Evolutionary conservation across 345 rosid species (phyloP), one percentile per base, ranked within the genome.

Genomic region (Chamaenerion angustifolium): DNA sequence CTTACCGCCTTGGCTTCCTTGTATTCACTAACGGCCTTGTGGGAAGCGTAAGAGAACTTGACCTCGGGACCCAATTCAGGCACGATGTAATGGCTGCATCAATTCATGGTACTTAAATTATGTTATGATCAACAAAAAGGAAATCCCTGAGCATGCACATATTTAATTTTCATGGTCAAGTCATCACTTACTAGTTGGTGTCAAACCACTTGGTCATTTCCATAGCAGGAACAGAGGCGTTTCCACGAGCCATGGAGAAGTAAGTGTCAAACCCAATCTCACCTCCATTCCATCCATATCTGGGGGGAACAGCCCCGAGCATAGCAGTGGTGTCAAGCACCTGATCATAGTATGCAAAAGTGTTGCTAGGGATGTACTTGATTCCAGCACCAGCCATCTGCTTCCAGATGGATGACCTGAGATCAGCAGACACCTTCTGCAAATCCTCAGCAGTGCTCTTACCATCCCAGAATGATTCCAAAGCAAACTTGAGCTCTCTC

Each of bases 191-290:
- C 97, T 88, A 88, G 87, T 88, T 88, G 75, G 97, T 88, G 79
- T 88, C 97, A 51, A 88, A 85, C 97, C 97, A 88, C 88, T 88
- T 88, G 74, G 95, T 88, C 97, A 88, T 88, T 64, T 88, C 97
- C 97, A 88, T 88, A 41, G 97, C 97, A 0, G 97, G 95, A 2
- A 80, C 93, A 47, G 87, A 59, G 68, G 97, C 97, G 48, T 88
- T 88, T 47, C 97, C 97, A 75, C 97, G 82, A 54, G 95, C 97
- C 95, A 88, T 85, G 46, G 97, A 88, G 71, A 88, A 88, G 78
- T 71, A 88, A 48, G 69, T 65, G 51, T 78, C 87, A 0, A 80
- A 76, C 8, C 83, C 95, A 10, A 88, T 88, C 89, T 88, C 93
- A 3, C 89, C 97, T 53, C 76, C 78, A 13, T 58, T 76, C 80